Evolutionary conservation across 441 rosid genomes (phyloP).

Genomic region (Pelargonium australe): DNA sequence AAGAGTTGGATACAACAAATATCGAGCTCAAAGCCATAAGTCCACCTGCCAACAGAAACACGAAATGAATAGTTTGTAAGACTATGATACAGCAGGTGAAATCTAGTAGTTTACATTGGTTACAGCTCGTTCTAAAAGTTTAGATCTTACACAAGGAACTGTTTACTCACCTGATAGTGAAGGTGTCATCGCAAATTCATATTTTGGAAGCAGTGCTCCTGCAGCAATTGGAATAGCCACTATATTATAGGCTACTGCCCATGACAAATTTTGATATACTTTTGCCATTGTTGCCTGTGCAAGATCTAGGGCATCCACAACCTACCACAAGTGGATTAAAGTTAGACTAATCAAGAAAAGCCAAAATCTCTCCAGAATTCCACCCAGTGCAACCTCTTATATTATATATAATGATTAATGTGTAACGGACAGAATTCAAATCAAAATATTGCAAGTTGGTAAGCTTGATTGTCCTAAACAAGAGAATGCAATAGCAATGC

Average conservation of each 20-base stretch:
- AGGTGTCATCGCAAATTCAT: conserved; percentile 85
- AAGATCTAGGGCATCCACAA: conserved; percentile 75
- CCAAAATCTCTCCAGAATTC: background rate
- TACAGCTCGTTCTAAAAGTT: too few species aligned
- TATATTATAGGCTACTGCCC: conserved; percentile 77
- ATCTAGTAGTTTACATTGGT: too few species aligned
- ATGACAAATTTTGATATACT: conserved; percentile 82
- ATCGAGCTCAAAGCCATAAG: conserved; percentile 91
- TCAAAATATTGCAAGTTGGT: background rate
- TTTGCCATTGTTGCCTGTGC: conserved; percentile 85
- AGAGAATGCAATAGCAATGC: background rate
- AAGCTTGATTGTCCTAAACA: background rate
- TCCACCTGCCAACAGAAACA: conserved; percentile 47
- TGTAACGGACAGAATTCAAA: background rate
- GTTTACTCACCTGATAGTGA: conserved; percentile 61
- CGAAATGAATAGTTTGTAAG: background rate
- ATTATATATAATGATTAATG: too few species aligned
- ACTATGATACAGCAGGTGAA: background rate
- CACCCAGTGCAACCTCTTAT: background rate
- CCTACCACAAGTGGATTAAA: conserved; percentile 22
- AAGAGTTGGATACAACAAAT: conserved; percentile 75
- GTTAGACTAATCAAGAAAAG: too few species aligned
- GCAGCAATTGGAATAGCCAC: conserved; percentile 88
- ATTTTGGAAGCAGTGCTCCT: conserved; percentile 82
- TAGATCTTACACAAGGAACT: background rate